phyloP scores from a whole-genome alignment of 805 yeast species.

The Yamadazyma sp. region DNA sequence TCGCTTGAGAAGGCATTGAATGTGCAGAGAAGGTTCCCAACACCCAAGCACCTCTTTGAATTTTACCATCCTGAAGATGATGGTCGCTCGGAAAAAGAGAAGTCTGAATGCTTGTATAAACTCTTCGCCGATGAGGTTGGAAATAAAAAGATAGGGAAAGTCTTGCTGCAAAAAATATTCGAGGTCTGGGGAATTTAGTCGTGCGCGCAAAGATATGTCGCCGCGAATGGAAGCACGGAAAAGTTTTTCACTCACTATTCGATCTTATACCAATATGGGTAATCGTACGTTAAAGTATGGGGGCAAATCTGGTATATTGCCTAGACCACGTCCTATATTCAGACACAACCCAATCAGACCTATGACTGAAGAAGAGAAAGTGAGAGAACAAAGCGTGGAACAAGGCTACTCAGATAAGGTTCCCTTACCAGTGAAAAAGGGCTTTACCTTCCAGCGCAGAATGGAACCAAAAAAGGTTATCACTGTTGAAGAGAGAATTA shows the following conservation, averaged over 20 bases:
- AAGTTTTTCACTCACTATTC: conserved; percentile 7
- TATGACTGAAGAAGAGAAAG: conserved; percentile 40
- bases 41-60: conserved; percentile 61
- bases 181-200: conserved; percentile 53
- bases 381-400: conserved; percentile 45
- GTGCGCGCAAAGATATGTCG: conserved; percentile 2
- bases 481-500: conserved; percentile 61
- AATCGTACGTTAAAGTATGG: conserved; percentile 52
- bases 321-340: conserved; percentile 72
- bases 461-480: conserved; percentile 53
- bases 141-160: conserved; percentile 51
- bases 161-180: conserved; percentile 50
- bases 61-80: conserved; percentile 37
- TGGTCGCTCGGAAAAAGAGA: conserved; percentile 23
- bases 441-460: conserved; percentile 47
- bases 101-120: conserved; percentile 23
- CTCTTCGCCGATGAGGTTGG: conserved; percentile 47
- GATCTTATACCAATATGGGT: conserved; percentile 34
- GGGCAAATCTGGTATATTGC: conserved; percentile 80
- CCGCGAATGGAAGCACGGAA: conserved; percentile 4
- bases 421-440: conserved; percentile 61
- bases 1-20: conserved; percentile 81
- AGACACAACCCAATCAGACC: conserved; percentile 60
- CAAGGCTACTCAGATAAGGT: conserved; percentile 72
- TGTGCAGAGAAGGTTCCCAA: conserved; percentile 68